Conservation (phyloP, 352 stramenopile genomes). For the Saprolegnia diclina region DNA sequence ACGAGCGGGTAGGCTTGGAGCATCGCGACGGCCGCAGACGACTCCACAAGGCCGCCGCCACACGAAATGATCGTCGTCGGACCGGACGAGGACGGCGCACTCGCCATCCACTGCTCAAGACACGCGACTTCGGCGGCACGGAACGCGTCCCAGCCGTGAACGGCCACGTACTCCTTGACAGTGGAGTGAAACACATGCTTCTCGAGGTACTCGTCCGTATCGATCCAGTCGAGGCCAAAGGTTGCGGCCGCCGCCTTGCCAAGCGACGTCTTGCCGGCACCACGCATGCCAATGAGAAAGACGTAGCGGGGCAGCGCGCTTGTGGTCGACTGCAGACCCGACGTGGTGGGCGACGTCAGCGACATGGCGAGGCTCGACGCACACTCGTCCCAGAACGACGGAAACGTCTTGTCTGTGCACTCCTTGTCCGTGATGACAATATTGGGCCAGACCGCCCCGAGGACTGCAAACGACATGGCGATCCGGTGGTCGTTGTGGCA, state of each 20-base stretch:
- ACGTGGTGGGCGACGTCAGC: conserved; percentile 44
- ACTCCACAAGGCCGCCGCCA: conserved; percentile 79
- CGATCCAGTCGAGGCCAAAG: conserved; percentile 57
- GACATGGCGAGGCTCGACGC: conserved; percentile 52
- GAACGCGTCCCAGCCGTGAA: conserved; percentile 72
- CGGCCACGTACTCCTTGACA: conserved; percentile 64
- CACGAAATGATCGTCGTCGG: conserved; percentile 71
- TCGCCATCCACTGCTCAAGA: conserved; percentile 52
- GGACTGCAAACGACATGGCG: conserved; percentile 97
- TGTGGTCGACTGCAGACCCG: conserved; percentile 27
- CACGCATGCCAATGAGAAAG: conserved; percentile 85
- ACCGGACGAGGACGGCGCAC: conserved; percentile 32
- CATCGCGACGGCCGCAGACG: conserved; percentile 48
- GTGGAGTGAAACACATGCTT: conserved; percentile 37
- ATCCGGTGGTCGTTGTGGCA: conserved; percentile 98
- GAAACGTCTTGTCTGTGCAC: conserved; percentile 98
- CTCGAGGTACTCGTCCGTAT: conserved; percentile 74
- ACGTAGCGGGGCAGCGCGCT: conserved; percentile 30
- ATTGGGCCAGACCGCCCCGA: conserved; percentile 84
- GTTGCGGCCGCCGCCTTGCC: conserved; percentile 41
- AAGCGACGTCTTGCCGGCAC: conserved; percentile 78
- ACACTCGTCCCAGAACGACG: conserved; percentile 91
- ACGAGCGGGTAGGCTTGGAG: conserved; percentile 63
- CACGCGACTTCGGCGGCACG: conserved; percentile 54
- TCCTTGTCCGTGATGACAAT: conserved; percentile 96